Percentiles rank a stretch among this genome's conserved stretches.
Conservation (phyloP, 208 protist genomes). For the Leishmania aethiopica region DNA sequence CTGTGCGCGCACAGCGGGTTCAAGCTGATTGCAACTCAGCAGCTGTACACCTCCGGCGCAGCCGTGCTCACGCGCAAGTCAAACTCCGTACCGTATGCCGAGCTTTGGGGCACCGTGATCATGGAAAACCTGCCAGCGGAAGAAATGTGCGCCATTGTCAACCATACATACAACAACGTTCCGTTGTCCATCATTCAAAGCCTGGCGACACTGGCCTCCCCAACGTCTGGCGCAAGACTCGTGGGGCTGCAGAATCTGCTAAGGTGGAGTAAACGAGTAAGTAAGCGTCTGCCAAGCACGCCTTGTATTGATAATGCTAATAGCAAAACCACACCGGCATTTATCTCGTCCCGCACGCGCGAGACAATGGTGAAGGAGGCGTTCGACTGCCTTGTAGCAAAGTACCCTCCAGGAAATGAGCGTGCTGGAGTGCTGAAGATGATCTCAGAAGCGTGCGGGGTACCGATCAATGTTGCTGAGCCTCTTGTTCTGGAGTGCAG, state of each 20-base stretch:
- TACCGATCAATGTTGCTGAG: conserved; percentile 64
- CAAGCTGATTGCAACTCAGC: conserved; percentile 90
- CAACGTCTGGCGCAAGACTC: conserved; percentile 32
- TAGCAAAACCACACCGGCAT: conserved; percentile 15
- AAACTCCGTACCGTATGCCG: conserved; percentile 71
- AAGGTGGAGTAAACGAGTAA: conserved; percentile 93
- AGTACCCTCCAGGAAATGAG: conserved; percentile 63
- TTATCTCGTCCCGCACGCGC: conserved; percentile 84
- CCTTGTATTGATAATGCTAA: conserved; percentile 23
- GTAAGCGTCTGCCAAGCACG: conserved; percentile 41
- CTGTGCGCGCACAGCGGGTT: conserved; percentile 89
- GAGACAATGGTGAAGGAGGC: conserved; percentile 94
- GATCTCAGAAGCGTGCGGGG: conserved; percentile 58
- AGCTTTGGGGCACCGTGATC: conserved; percentile 82
- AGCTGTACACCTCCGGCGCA: conserved; percentile 61
- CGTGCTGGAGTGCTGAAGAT: conserved; percentile 36
- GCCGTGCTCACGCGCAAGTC: conserved; percentile 59
- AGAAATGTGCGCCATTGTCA: conserved; percentile 67
- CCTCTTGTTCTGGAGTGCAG: conserved; percentile 72
- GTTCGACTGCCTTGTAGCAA: conserved; percentile 91
- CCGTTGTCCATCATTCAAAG: conserved; percentile 46
- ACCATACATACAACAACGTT: conserved; percentile 47
- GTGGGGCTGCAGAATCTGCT: conserved; percentile 88
- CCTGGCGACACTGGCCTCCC: conserved; percentile 39
- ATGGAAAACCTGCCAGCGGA: conserved; percentile 70